Evolutionary conservation across 192 early-diverging fungal genomes (phyloP).

Genomic region (Linnemannia schmuckeri): DNA sequence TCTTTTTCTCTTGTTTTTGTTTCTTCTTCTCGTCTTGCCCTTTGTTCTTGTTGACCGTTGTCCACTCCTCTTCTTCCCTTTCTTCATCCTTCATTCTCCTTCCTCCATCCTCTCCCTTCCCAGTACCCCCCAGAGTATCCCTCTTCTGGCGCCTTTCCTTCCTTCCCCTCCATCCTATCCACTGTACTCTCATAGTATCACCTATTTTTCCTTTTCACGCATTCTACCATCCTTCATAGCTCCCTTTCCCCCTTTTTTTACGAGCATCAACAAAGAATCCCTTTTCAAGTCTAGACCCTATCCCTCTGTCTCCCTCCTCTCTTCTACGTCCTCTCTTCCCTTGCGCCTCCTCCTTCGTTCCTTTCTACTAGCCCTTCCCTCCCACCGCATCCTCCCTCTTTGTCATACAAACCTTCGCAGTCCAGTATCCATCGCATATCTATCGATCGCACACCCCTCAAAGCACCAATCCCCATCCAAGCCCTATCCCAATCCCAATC

Average conservation of each 20-base stretch:
- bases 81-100: background rate
- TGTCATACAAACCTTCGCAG: background rate
- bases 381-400: background rate
- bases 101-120: background rate
- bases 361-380: background rate
- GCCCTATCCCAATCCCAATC: too few relatives aligned
- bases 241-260: background rate
- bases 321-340: background rate
- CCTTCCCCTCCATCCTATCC: background rate
- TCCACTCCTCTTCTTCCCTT: background rate
- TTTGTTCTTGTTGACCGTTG: background rate
- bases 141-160: background rate
- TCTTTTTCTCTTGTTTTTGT: background rate
- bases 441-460: too few relatives aligned
- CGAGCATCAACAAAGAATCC: background rate
- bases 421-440: background rate
- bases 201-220: background rate
- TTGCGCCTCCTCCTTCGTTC: background rate
- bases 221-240: background rate
- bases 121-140: slow-evolving; percentile 3
- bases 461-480: too few relatives aligned
- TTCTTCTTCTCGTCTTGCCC: slow-evolving; percentile 4
- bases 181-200: background rate
- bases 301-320: background rate
- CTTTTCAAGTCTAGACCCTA: background rate